These are phyloP conservation scores for Fusarium oxysporum DNA, from an alignment of 2,329 filamentous ascomycete genomes.

Conservation along the genomic window DNA sequence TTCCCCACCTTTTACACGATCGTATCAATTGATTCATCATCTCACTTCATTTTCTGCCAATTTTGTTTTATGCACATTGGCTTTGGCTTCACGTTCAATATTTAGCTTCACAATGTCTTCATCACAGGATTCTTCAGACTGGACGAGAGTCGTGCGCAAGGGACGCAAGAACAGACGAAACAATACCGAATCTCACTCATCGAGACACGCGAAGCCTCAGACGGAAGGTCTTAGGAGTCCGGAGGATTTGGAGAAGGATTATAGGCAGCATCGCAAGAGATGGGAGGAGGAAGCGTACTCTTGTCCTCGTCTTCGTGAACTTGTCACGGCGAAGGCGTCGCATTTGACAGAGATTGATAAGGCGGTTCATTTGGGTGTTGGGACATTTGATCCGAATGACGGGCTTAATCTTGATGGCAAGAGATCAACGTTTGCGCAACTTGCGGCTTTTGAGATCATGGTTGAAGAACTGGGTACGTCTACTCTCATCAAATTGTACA, in stretches of 20 bases:
- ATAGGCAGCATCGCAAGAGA: constrained; percentile 42
- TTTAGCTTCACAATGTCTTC: constrained; percentile 22
- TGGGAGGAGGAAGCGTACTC: constrained; percentile 44
- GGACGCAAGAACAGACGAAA: constrained; percentile 29
- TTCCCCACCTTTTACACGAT: neutral
- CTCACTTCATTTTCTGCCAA: neutral
- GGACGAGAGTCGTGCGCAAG: constrained; percentile 45
- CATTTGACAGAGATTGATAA: constrained; percentile 22
- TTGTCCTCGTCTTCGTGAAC: constrained; percentile 48
- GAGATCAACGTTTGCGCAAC: constrained; percentile 62
- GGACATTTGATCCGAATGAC: constrained; percentile 64
- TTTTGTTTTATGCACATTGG: neutral
- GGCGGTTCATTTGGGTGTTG: constrained; percentile 67
- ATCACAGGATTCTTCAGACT: constrained; percentile 31
- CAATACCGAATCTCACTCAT: neutral
- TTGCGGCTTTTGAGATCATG: constrained; percentile 63
- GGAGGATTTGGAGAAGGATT: constrained; percentile 47
- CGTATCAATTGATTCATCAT: neutral
- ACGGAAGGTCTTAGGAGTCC: neutral
- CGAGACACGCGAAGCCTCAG: neutral
- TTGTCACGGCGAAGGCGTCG: constrained; percentile 47
- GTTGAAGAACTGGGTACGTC: constrained; percentile 57
- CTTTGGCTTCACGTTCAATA: neutral
- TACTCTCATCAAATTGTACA: neutral
- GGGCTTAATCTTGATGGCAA: constrained; percentile 57